Conservation (phyloP, 495 filamentous ascomycete species). For the Aspergillus coremiiformis region DNA sequence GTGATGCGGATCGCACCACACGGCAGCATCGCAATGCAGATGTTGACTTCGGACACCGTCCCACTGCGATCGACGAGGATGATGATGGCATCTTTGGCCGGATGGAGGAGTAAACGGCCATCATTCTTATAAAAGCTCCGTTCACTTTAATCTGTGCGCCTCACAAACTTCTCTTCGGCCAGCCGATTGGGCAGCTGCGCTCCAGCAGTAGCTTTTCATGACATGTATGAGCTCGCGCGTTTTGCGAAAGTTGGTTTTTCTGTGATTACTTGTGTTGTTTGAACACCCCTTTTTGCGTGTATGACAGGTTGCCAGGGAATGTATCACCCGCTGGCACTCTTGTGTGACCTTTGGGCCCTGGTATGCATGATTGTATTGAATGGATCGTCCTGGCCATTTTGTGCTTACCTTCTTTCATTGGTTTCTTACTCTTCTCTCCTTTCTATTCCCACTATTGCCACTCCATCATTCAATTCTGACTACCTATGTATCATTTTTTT, state of each 20-base stretch:
- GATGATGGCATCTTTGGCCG: constrained; percentile 92
- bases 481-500: background rate
- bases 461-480: background rate
- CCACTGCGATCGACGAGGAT: constrained; percentile 72
- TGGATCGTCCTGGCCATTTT: constrained; percentile 7
- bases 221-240: constrained; percentile 40
- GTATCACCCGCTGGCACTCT: constrained; percentile 11
- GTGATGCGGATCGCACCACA: constrained; percentile 31
- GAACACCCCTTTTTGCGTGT: constrained; percentile 20
- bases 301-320: constrained; percentile 19
- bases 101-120: constrained; percentile 73
- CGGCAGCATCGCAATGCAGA: constrained; percentile 59
- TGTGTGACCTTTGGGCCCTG: constrained; percentile 6
- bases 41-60: constrained; percentile 65
- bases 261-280: constrained; percentile 26
- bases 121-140: background rate
- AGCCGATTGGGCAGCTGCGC: constrained; percentile 11
- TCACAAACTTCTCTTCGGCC: constrained; percentile 1
- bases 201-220: constrained; percentile 23
- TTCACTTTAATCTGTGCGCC: background rate
- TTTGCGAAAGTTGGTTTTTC: constrained; percentile 16
- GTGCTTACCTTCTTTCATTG: constrained; percentile 4
- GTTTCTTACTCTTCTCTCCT: constrained; percentile 3
- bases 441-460: background rate
- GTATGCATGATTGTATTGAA: constrained; percentile 15